Conservation (phyloP, 345 rosid genomes). For the Rhizophora apiculata region DNA sequence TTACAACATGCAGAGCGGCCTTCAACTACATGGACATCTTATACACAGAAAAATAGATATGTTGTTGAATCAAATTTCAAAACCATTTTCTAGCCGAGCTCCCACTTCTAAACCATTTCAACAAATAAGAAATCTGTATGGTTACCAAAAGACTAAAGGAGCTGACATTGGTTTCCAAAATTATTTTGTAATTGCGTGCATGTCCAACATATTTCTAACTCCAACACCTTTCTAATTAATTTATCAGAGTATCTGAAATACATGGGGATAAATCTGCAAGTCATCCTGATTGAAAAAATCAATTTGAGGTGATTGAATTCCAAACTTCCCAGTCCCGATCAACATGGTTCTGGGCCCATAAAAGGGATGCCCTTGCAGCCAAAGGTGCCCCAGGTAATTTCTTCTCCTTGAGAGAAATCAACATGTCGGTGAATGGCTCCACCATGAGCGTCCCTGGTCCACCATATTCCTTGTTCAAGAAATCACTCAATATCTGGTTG, state of each 20-base stretch:
- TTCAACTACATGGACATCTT: conserved; percentile 5
- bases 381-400: conserved; percentile 42
- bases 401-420: conserved; percentile 36
- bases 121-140: conserved; percentile 43
- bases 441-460: conserved; percentile 46
- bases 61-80: conserved; percentile 10
- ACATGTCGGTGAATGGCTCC: conserved; percentile 45
- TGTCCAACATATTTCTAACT: background rate
- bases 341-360: conserved; percentile 42
- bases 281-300: conserved; percentile 11
- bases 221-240: background rate
- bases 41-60: conserved; percentile 11
- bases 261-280: background rate
- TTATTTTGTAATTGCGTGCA: conserved; percentile 6
- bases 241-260: background rate
- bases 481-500: conserved; percentile 37
- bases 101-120: conserved; percentile 15
- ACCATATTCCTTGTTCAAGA: conserved; percentile 42
- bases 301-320: conserved; percentile 22
- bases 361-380: conserved; percentile 39
- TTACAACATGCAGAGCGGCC: conserved; percentile 7
- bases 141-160: conserved; percentile 27
- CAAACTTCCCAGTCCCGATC: conserved; percentile 40
- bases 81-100: conserved; percentile 12
- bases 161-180: conserved; percentile 18